phyloP scores from a whole-genome alignment of 192 early-diverging fungal species.

The Gryganskiella cystojenkinii region DNA sequence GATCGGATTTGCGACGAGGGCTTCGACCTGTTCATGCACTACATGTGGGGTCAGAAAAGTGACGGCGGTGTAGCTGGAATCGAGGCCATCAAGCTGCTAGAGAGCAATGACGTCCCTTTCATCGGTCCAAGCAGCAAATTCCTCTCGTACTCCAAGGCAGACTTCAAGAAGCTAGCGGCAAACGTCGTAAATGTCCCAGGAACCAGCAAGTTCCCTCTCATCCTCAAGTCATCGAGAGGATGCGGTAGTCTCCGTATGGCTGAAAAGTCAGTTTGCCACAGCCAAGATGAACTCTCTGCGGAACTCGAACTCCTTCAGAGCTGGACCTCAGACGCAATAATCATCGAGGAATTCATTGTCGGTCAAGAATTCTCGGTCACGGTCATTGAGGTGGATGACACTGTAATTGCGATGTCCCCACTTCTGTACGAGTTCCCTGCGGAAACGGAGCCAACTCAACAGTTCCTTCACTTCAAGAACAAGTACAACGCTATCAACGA shows the following conservation, averaged over 20 bases:
- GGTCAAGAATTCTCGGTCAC: slow-evolving; percentile 19
- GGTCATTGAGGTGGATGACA: slow-evolving; percentile 17
- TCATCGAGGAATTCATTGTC: slow-evolving; percentile 21
- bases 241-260: slow-evolving; percentile 14
- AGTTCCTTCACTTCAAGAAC: slow-evolving; percentile 16
- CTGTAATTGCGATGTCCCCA: slow-evolving; percentile 18
- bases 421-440: slow-evolving; percentile 15
- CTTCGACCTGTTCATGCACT: slow-evolving; percentile 21
- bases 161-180: slow-evolving; percentile 20
- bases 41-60: slow-evolving; percentile 16
- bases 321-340: slow-evolving; percentile 5
- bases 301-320: slow-evolving; percentile 10
- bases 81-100: slow-evolving; percentile 17
- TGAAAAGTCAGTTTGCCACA: slow-evolving; percentile 22
- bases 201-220: slow-evolving; percentile 20
- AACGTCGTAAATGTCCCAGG: slow-evolving; percentile 18
- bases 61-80: slow-evolving; percentile 15
- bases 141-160: slow-evolving; percentile 13
- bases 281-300: slow-evolving; percentile 11
- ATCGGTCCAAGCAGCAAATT: slow-evolving; percentile 25
- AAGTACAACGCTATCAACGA: slow-evolving; percentile 10
- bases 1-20: slow-evolving; percentile 10
- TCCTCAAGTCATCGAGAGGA: slow-evolving; percentile 14
- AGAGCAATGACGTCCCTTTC: slow-evolving; percentile 24
- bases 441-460: slow-evolving; percentile 6